Conservation (phyloP, 2,329 filamentous ascomycete genomes). For the Rutstroemia sp. region DNA sequence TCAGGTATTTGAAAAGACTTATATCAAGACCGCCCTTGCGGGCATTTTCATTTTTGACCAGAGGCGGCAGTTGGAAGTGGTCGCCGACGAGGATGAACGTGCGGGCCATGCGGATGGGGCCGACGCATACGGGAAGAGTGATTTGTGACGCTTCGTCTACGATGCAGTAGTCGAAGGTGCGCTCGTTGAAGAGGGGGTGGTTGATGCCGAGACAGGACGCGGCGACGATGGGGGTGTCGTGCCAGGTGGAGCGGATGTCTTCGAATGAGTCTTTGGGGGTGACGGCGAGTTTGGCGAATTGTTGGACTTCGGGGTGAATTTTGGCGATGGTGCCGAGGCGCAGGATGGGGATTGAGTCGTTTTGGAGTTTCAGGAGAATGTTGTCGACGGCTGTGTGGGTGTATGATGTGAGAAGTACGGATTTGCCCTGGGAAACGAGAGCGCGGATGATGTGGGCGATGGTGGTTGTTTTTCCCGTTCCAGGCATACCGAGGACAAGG, state of each 20-base stretch:
- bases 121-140: slow-evolving; percentile 87
- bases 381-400: slow-evolving; percentile 98
- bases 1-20: slow-evolving; percentile 88
- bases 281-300: slow-evolving; percentile 74
- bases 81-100: slow-evolving; percentile 95
- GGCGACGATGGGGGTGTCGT: slow-evolving; percentile 80
- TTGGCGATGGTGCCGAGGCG: slow-evolving; percentile 82
- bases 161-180: slow-evolving; percentile 95
- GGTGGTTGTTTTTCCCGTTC: slow-evolving; percentile 95
- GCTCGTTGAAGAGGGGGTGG: slow-evolving; percentile 79
- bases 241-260: slow-evolving; percentile 76
- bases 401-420: slow-evolving; percentile 87
- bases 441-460: slow-evolving; percentile 96
- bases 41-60: slow-evolving; percentile 89
- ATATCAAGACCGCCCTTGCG: slow-evolving; percentile 81
- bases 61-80: slow-evolving; percentile 89
- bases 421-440: slow-evolving; percentile 81
- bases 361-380: slow-evolving; percentile 83
- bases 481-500: slow-evolving; percentile 95
- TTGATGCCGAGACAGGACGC: slow-evolving; percentile 92
- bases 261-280: slow-evolving; percentile 70
- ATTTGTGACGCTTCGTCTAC: slow-evolving; percentile 98
- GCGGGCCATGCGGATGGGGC: slow-evolving; percentile 84
- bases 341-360: slow-evolving; percentile 70
- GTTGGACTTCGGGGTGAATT: slow-evolving; percentile 78